Evolutionary conservation across 2,329 filamentous ascomycete genomes (phyloP).

Genomic region (Cladosporium sp.): DNA sequence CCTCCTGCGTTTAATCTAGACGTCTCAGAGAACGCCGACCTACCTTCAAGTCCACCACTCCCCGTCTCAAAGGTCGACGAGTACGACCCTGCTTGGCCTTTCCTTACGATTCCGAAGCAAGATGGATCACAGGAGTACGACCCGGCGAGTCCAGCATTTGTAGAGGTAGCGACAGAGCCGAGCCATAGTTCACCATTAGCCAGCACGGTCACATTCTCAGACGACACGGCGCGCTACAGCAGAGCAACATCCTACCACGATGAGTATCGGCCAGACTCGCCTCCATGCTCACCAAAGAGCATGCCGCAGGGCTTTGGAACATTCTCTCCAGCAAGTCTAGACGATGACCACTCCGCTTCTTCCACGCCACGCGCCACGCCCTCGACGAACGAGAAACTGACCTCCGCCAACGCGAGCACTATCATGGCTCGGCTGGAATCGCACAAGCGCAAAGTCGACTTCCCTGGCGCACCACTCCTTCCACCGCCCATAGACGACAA

Average conservation of each 20-base stretch:
- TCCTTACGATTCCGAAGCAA: slow-evolving; percentile 17
- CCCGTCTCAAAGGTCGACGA: slow-evolving; percentile 18
- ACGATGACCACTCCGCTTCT: slow-evolving; percentile 4
- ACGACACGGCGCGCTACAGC: slow-evolving; percentile 10
- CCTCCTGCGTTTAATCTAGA: neutral
- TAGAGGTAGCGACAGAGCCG: slow-evolving; percentile 7
- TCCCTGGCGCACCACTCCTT: slow-evolving; percentile 24
- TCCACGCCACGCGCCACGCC: neutral
- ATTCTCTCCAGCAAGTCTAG: slow-evolving; percentile 1
- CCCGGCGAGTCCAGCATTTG: slow-evolving; percentile 23
- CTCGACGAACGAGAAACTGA: slow-evolving; percentile 20
- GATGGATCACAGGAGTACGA: slow-evolving; percentile 25
- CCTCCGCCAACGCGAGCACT: slow-evolving; percentile 30
- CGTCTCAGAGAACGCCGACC: slow-evolving; percentile 1
- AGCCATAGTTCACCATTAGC: slow-evolving; percentile 17
- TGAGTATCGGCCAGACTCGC: slow-evolving; percentile 25
- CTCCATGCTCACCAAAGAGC: slow-evolving; percentile 38
- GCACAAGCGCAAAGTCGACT: slow-evolving; percentile 15
- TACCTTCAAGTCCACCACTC: slow-evolving; percentile 27
- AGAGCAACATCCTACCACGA: slow-evolving; percentile 16
- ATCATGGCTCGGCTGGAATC: slow-evolving; percentile 24
- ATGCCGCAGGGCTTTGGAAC: slow-evolving; percentile 18
- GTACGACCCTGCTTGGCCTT: slow-evolving; percentile 28
- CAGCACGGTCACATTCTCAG: slow-evolving; percentile 10
- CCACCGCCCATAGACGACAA: slow-evolving; percentile 17